A percentile compares a stretch with the other conserved stretches of the same genome.
These are phyloP conservation scores for Penicillium riverlandense DNA, from an alignment of 495 filamentous ascomycete species.

Conservation along the genomic window DNA sequence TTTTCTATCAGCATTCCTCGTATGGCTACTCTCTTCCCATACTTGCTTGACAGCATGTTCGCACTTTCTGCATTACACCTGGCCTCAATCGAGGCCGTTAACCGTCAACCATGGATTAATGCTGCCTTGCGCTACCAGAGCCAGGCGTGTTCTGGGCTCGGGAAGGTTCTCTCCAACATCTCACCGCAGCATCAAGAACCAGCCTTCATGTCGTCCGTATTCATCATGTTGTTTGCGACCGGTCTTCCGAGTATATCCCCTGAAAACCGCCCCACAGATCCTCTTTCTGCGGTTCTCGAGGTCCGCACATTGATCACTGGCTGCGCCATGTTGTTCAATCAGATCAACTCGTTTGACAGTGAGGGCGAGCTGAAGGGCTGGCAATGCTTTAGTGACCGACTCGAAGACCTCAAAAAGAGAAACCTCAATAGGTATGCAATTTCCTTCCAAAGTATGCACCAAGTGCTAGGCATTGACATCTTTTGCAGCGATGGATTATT, in stretches of 20 bases:
- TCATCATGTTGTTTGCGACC: conserved; percentile 31
- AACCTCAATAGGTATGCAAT: conserved; percentile 6
- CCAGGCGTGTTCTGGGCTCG: conserved; percentile 26
- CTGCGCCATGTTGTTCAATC: conserved; percentile 25
- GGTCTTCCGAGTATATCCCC: conserved; percentile 28
- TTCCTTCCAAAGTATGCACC: too few relatives aligned
- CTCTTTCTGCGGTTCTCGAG: conserved; percentile 24
- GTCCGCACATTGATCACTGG: conserved; percentile 29
- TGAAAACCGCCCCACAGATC: conserved; percentile 18
- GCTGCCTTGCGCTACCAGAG: conserved; percentile 29
- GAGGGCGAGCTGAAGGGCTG: conserved; percentile 20
- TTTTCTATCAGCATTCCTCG: conserved; percentile 37
- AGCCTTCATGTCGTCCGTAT: conserved; percentile 33
- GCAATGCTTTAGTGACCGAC: conserved; percentile 8
- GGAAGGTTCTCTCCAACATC: conserved; percentile 20
- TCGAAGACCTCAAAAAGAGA: conserved; percentile 11
- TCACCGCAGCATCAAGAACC: conserved; percentile 21
- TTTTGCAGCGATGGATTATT: neutral
- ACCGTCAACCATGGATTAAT: conserved; percentile 25
- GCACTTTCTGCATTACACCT: conserved; percentile 42
- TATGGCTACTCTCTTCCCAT: conserved; percentile 35
- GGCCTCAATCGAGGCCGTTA: conserved; percentile 23
- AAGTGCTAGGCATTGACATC: too few relatives aligned
- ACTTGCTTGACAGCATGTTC: conserved; percentile 39
- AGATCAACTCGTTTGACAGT: conserved; percentile 15